phyloP scores from a whole-genome alignment of 768 basidiomycete genomes.

The Trametes elegans region DNA sequence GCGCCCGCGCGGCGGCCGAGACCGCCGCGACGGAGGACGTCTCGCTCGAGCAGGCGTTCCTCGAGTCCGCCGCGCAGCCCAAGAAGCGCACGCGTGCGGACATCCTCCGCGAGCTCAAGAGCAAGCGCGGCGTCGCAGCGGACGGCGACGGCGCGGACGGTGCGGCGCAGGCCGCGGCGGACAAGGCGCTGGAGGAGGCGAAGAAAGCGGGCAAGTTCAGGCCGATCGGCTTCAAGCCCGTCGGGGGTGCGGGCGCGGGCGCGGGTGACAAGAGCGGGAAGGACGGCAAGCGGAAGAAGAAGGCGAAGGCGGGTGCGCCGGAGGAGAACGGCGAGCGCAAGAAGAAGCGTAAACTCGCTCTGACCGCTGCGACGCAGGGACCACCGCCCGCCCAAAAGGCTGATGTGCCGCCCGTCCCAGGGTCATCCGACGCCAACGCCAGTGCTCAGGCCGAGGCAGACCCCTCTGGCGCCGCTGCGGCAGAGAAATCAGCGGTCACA shows the following conservation, averaged over 20 bases:
- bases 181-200: slow-evolving; percentile 34
- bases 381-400: not conserved
- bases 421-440: not conserved
- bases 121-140: slow-evolving; percentile 40
- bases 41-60: slow-evolving; percentile 73
- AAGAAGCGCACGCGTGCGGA: slow-evolving; percentile 81
- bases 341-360: slow-evolving; percentile 55
- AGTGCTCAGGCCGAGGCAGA: slow-evolving; percentile 10
- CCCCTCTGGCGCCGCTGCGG: slow-evolving; percentile 18
- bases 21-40: slow-evolving; percentile 69
- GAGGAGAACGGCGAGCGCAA: slow-evolving; percentile 39
- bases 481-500: slow-evolving; percentile 25
- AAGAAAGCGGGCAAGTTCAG: slow-evolving; percentile 46
- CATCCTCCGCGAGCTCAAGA: slow-evolving; percentile 69
- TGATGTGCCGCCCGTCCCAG: not conserved
- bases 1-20: slow-evolving; percentile 53
- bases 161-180: slow-evolving; percentile 15
- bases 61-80: slow-evolving; percentile 41
- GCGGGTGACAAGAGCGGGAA: slow-evolving; percentile 30
- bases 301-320: slow-evolving; percentile 33
- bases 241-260: too few relatives aligned
- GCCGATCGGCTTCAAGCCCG: slow-evolving; percentile 65
- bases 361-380: not conserved
- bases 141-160: not conserved
- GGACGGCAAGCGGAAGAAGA: slow-evolving; percentile 54